Conservation (phyloP, 768 basidiomycete genomes). For the Peribolospora kevripleyi region DNA sequence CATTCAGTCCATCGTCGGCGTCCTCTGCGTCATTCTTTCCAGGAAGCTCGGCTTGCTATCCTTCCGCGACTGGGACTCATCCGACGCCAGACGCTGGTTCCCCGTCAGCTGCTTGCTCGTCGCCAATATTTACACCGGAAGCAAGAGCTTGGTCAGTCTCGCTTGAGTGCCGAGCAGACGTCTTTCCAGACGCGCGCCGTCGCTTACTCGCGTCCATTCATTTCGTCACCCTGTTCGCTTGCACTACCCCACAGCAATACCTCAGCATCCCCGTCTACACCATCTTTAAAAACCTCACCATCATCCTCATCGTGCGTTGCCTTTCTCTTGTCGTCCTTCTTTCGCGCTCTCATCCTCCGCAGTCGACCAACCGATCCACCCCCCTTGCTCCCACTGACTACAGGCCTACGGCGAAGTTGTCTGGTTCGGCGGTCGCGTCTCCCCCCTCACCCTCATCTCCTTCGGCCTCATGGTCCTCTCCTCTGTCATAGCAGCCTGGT, state of each 20-base stretch:
- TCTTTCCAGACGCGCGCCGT: not conserved
- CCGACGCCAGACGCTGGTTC: slow-evolving; percentile 80
- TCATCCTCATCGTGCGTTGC: slow-evolving; percentile 53
- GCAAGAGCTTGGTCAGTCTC: slow-evolving; percentile 66
- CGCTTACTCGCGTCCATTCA: not conserved
- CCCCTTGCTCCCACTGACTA: not conserved
- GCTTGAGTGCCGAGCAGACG: no score
- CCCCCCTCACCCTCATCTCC: slow-evolving; percentile 60
- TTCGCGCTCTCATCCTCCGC: slow-evolving; percentile 1
- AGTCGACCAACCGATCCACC: not conserved
- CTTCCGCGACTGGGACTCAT: slow-evolving; percentile 55
- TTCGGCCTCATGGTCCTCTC: slow-evolving; percentile 92
- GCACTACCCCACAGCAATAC: slow-evolving; percentile 45
- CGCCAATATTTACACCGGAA: slow-evolving; percentile 88
- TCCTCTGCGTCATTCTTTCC: slow-evolving; percentile 35
- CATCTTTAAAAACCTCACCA: slow-evolving; percentile 98
- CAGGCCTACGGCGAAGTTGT: slow-evolving; percentile 72
- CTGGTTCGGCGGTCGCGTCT: slow-evolving; percentile 83
- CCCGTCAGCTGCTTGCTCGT: slow-evolving; percentile 82
- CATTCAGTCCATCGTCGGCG: slow-evolving; percentile 75
- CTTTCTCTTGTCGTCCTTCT: not conserved
- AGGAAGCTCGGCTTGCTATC: slow-evolving; percentile 16
- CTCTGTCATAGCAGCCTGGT: slow-evolving; percentile 88
- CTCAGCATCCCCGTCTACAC: slow-evolving; percentile 93
- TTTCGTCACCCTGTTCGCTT: no score